These are phyloP conservation scores for Ophiostoma populinum DNA, from an alignment of 2,329 filamentous ascomycete genomes.

Conservation along the genomic window DNA sequence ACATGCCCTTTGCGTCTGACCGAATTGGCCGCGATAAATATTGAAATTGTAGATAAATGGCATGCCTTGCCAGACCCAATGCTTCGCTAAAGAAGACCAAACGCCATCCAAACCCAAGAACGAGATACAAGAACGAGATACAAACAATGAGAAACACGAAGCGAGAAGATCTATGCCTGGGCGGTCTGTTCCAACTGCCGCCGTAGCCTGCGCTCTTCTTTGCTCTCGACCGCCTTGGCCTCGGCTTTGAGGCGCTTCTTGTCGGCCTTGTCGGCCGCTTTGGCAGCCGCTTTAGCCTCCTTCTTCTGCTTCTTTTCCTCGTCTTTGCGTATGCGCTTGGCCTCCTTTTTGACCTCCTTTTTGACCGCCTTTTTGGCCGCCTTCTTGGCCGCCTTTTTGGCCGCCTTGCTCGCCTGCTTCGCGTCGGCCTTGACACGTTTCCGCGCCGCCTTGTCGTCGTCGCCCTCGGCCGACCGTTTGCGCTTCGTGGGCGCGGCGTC, in stretches of 20 bases:
- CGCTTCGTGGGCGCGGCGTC: constrained; percentile 9
- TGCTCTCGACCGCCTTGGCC: constrained; percentile 22
- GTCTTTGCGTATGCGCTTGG: no score
- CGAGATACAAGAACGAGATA: neutral
- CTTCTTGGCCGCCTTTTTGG: constrained; percentile 7
- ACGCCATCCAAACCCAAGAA: neutral
- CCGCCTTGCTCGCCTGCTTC: constrained; percentile 14
- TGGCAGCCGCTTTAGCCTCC: neutral
- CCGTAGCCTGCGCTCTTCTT: constrained; percentile 24
- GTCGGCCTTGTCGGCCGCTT: neutral
- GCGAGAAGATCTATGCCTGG: neutral
- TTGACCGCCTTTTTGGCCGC: neutral
- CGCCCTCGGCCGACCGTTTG: constrained; percentile 12
- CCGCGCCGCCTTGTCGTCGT: constrained; percentile 12
- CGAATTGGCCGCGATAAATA: no score
- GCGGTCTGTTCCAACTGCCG: constrained; percentile 11
- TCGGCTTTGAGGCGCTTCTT: constrained; percentile 14
- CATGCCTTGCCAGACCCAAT: constrained; percentile 1
- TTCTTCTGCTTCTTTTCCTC: neutral
- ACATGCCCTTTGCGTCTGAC: neutral
- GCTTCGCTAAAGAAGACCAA: neutral
- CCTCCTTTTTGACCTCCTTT: constrained; percentile 2
- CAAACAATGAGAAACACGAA: neutral
- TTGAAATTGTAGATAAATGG: no score
- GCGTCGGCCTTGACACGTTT: constrained; percentile 10